Conservation (phyloP, 176 grass and related monocot species). For the Bonia amplexicaulis region DNA sequence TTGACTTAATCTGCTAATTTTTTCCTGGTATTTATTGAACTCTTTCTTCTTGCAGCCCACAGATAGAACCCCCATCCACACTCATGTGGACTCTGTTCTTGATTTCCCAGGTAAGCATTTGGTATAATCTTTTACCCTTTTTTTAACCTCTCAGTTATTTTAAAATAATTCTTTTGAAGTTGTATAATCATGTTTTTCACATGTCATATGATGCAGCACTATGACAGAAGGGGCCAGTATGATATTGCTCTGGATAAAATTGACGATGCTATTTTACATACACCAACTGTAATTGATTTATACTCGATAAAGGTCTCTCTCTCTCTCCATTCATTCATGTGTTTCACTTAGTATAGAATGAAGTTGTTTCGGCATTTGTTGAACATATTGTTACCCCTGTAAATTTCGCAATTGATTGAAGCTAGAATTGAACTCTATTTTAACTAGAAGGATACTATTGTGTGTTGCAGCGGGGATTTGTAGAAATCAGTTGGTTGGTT, state of each 20-base stretch:
- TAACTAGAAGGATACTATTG: background rate
- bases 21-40: background rate
- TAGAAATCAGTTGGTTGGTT: no score
- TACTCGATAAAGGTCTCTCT: constrained; percentile 86
- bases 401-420: background rate
- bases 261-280: constrained; percentile 87
- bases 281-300: constrained; percentile 97
- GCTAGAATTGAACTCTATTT: background rate
- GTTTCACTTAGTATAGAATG: background rate
- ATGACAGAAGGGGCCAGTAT: constrained; percentile 82
- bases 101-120: constrained; percentile 85
- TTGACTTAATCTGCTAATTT: constrained; percentile 9
- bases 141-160: constrained; percentile 10
- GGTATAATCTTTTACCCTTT: constrained; percentile 5
- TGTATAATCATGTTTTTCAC: constrained; percentile 3
- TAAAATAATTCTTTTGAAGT: constrained; percentile 10
- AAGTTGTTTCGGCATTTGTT: background rate
- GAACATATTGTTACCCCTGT: background rate
- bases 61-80: constrained; percentile 88
- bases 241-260: constrained; percentile 81
- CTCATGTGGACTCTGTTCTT: constrained; percentile 88
- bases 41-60: constrained; percentile 47
- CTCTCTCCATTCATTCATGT: background rate
- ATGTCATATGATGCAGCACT: constrained; percentile 67
- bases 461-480: no score